Base-by-base conservation (phyloP, 441 rosid species). In the Bocquillonia castaneifolia region DNA sequence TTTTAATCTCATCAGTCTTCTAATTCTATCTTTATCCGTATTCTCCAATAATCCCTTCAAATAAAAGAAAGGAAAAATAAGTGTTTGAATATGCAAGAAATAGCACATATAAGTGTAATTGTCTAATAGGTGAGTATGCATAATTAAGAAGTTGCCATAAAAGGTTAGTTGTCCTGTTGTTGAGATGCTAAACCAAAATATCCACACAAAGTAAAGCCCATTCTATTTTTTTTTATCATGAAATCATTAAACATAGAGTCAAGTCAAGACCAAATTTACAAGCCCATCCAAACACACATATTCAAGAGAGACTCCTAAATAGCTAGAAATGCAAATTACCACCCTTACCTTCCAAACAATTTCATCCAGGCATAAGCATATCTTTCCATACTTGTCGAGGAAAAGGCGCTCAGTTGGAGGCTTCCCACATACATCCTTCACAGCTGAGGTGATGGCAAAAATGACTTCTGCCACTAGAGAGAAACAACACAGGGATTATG, bases 381-480 rank as follows among this genome's bases (percentile, higher is more conserved):
- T 93, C 83, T 75, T 86, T 72, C 97, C 97, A 7, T 93, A 91
- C 78, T 91, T 91, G 74, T 93, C 98, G 56, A 93, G 82, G 82
- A 91, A 93, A 73, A 91, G 81, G 23, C 98, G 86, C 77, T 91
- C 95, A 0, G 96, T 89, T 14, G 98, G 98, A 63, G 87, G 86
- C 82, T 93, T 93, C 77, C 93, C 96, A 47, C 97, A 93, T 31
- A 85, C 86, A 64, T 93, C 96, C 82, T 91, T 93, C 52, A 93
- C 87, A 51, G 96, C 85, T 18, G 92, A 83, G 3, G 97, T 89
- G 54, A 93, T 86, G 64, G 87, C 87, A 55, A 84, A 91, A 71
- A 93, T 89, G 67, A 85, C 91, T 83, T 93, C 98, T 39, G 96
- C 81, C 86, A 93, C 97, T 93, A 31, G 15, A 79, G 28, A 59